Conservation (phyloP, 177 flowering plant genomes). For the Vitis hybrid region DNA sequence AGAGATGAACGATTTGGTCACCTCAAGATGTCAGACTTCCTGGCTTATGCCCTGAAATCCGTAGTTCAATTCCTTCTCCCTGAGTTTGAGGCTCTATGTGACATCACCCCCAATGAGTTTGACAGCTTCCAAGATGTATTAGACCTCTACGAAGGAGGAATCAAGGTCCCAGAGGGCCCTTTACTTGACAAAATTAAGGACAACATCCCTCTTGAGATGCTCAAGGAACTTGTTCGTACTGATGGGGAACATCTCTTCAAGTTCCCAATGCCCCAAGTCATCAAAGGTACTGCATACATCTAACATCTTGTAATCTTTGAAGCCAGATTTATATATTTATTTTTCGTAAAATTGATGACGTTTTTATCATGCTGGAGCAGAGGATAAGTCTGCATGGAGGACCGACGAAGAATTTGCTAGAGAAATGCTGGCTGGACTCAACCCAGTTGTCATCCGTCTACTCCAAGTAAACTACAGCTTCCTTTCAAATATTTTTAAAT, state of each 20-base stretch:
- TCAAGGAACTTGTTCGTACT: slow-evolving; percentile 40
- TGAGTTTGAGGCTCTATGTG: slow-evolving; percentile 34
- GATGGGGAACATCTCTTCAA: slow-evolving; percentile 42
- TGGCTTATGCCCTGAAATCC: slow-evolving; percentile 40
- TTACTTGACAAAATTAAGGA: slow-evolving; percentile 26
- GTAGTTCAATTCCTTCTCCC: slow-evolving; percentile 36
- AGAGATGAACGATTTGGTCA: slow-evolving; percentile 58
- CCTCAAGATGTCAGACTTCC: slow-evolving; percentile 53
- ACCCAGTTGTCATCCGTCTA: slow-evolving; percentile 46
- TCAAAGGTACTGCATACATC: slow-evolving; percentile 32
- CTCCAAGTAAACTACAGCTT: slow-evolving; percentile 32
- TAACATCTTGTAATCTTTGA: background rate
- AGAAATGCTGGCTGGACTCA: slow-evolving; percentile 64
- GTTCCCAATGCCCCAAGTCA: slow-evolving; percentile 55
- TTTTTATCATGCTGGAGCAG: slow-evolving; percentile 26
- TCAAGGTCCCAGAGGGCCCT: slow-evolving; percentile 26
- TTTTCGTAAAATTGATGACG: background rate
- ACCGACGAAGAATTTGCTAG: slow-evolving; percentile 60
- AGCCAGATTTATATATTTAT: background rate
- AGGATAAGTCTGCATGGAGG: slow-evolving; percentile 57
- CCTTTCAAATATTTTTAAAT: no score
- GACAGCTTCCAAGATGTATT: slow-evolving; percentile 51
- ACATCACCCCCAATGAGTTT: slow-evolving; percentile 42
- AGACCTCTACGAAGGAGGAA: slow-evolving; percentile 40
- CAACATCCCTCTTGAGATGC: slow-evolving; percentile 31